Conservation (phyloP, 495 filamentous ascomycete genomes). For the Talaromyces liani region DNA sequence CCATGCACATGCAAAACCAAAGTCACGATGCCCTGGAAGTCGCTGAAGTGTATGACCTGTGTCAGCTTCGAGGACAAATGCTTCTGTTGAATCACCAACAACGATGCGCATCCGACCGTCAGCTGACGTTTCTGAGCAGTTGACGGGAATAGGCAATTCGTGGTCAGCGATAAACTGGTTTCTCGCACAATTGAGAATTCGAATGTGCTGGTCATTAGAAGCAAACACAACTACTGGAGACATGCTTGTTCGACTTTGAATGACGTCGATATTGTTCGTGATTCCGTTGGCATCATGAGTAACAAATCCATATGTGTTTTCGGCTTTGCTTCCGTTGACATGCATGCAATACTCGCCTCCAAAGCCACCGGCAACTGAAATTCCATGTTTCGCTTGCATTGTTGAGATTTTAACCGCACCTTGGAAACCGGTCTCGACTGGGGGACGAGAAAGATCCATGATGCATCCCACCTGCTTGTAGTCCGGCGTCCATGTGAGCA, state of each 20-base stretch:
- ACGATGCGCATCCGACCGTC: constrained; percentile 73
- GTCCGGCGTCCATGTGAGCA: constrained; percentile 39
- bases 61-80: constrained; percentile 58
- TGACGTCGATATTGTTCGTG: constrained; percentile 78
- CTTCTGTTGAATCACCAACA: constrained; percentile 57
- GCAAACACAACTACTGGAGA: constrained; percentile 67
- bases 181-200: constrained; percentile 64
- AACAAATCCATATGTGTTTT: constrained; percentile 54
- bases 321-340: constrained; percentile 31
- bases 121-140: constrained; percentile 76
- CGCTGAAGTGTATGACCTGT: constrained; percentile 46
- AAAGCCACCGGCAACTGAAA: constrained; percentile 75
- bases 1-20: constrained; percentile 88
- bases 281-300: constrained; percentile 65
- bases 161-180: constrained; percentile 57
- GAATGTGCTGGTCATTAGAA: constrained; percentile 73
- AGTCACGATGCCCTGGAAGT: constrained; percentile 69
- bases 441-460: constrained; percentile 55
- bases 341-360: constrained; percentile 73
- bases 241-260: constrained; percentile 50
- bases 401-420: constrained; percentile 57
- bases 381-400: constrained; percentile 55
- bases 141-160: constrained; percentile 61
- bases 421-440: constrained; percentile 30
- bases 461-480: constrained; percentile 36